Evolutionary conservation across 768 basidiomycete genomes (phyloP).

Genomic region (Leccinum uliginosum): DNA sequence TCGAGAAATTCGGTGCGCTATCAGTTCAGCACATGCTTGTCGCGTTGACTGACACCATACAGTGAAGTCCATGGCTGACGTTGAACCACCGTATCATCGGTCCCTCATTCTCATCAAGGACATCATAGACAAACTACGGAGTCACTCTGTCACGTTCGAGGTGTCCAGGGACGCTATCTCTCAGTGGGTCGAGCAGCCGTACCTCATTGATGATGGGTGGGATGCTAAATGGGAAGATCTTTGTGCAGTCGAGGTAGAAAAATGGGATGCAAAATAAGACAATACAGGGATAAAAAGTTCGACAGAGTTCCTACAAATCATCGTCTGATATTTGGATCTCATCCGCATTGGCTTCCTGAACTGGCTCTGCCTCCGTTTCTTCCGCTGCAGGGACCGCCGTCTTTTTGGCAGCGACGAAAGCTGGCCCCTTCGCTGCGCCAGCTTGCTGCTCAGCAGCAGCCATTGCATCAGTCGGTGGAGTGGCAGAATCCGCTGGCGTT

Average conservation of each 20-base stretch:
- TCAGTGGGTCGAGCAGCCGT: slow-evolving; percentile 67
- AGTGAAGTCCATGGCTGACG: slow-evolving; percentile 54
- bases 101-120: slow-evolving; percentile 55
- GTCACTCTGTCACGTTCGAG: slow-evolving; percentile 68
- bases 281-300: slow-evolving; percentile 15
- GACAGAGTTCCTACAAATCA: slow-evolving; percentile 41
- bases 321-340: slow-evolving; percentile 90
- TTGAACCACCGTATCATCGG: slow-evolving; percentile 64
- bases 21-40: neutral
- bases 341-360: slow-evolving; percentile 53
- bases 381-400: slow-evolving; percentile 40
- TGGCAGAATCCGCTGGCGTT: slow-evolving; percentile 41
- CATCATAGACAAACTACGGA: slow-evolving; percentile 54
- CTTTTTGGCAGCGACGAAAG: slow-evolving; percentile 76
- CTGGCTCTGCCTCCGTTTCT: slow-evolving; percentile 32
- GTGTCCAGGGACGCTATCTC: slow-evolving; percentile 57
- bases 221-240: slow-evolving; percentile 72
- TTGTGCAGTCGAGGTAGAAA: slow-evolving; percentile 71
- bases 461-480: slow-evolving; percentile 70
- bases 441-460: slow-evolving; percentile 74
- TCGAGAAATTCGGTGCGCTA: slow-evolving; percentile 69
- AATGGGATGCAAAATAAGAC: slow-evolving; percentile 47
- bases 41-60: neutral
- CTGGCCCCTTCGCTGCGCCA: slow-evolving; percentile 50
- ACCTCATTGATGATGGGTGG: slow-evolving; percentile 67